Evolutionary conservation across 106 monocot species (phyloP).

Genomic region (Alisma plantagoaquatica): DNA sequence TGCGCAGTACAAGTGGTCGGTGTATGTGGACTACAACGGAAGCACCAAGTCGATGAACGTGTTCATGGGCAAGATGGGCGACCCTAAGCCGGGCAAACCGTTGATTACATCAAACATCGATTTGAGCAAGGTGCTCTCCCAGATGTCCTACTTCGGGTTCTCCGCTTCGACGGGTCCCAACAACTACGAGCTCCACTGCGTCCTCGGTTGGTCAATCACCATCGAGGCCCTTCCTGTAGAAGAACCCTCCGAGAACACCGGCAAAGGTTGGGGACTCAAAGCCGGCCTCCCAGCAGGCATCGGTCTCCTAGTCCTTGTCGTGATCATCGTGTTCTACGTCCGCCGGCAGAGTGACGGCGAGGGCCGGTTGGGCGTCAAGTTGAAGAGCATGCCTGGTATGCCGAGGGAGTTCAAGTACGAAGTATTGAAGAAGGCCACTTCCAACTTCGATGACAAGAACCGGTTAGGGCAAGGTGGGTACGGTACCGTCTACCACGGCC

Average conservation of each 20-base stretch:
- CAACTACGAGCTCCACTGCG: slow-evolving; percentile 36
- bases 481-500: slow-evolving; percentile 60
- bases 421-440: slow-evolving; percentile 52
- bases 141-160: slow-evolving; percentile 51
- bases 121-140: slow-evolving; percentile 22
- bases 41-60: slow-evolving; percentile 14
- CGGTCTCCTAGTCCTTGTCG: neutral
- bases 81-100: slow-evolving; percentile 16
- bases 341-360: neutral
- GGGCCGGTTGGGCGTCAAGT: neutral
- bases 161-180: slow-evolving; percentile 35
- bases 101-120: slow-evolving; percentile 32
- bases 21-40: slow-evolving; percentile 76
- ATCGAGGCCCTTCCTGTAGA: slow-evolving; percentile 27
- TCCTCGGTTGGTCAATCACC: slow-evolving; percentile 42
- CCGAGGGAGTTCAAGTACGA: slow-evolving; percentile 66
- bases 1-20: neutral
- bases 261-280: slow-evolving; percentile 15
- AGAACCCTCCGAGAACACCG: neutral
- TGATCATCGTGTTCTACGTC: neutral
- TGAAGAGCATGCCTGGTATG: slow-evolving; percentile 31
- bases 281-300: slow-evolving; percentile 8
- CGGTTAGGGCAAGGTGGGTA: slow-evolving; percentile 68
- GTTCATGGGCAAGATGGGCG: slow-evolving; percentile 16
- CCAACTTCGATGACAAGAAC: slow-evolving; percentile 49